Evolutionary conservation across 2,329 filamentous ascomycete species (phyloP).

Genomic region (Monosporascus sp.): DNA sequence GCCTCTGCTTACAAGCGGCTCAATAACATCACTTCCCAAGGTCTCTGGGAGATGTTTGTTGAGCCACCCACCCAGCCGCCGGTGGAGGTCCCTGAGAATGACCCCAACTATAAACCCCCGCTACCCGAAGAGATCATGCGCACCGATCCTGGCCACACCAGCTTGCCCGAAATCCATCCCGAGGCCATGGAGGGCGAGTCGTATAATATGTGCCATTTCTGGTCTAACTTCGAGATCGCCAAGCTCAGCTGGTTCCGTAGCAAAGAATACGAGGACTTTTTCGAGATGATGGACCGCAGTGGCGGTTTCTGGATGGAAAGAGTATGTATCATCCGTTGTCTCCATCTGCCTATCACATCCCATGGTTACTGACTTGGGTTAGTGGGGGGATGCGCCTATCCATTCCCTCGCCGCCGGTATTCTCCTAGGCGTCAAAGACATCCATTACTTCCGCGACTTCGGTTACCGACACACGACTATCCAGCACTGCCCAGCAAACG

Average conservation of each 20-base stretch:
- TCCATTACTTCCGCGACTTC: conserved; percentile 99
- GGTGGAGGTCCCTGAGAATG: conserved; percentile 53
- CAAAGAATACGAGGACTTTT: conserved; percentile 96
- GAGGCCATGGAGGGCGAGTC: conserved; percentile 95
- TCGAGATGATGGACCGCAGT: conserved; percentile 97
- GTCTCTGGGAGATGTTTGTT: conserved; percentile 98
- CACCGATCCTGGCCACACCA: conserved; percentile 65
- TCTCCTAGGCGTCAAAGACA: conserved; percentile 73
- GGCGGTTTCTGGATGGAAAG: conserved; percentile 99
- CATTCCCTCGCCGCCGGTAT: conserved; percentile 94
- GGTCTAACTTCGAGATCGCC: conserved; percentile 99
- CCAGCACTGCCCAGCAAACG: conserved; percentile 96
- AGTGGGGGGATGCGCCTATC: conserved; percentile 99
- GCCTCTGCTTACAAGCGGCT: conserved; percentile 95
- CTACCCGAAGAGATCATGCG: conserved; percentile 78
- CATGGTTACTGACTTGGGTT: conserved; percentile 29
- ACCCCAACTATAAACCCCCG: conserved; percentile 60
- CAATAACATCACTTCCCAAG: conserved; percentile 85
- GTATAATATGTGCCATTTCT: conserved; percentile 99
- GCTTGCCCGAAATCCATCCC: conserved; percentile 75
- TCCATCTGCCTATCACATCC: neutral
- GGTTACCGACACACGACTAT: conserved; percentile 98
- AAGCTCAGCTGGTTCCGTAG: conserved; percentile 92
- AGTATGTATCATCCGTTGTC: conserved; percentile 46
- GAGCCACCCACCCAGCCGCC: conserved; percentile 65